Base-by-base conservation (phyloP, 1,284 basidiomycete species). In the Tylopilus sp. region DNA sequence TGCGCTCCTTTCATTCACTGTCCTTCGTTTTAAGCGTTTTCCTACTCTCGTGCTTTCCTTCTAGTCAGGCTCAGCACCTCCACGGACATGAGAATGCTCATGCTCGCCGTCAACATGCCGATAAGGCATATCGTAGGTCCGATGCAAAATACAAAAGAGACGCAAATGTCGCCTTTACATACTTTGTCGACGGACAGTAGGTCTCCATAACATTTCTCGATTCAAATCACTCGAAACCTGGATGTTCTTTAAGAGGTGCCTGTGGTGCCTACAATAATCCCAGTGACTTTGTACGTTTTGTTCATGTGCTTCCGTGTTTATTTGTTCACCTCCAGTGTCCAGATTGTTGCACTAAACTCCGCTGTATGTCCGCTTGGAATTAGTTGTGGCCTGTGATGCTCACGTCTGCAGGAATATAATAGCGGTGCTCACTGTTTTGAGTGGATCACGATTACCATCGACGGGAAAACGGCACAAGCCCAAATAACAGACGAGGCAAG, bases 401-500 rank as follows among this genome's bases (percentile, higher is more conserved):
- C 42, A 58, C 31, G 33, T 25, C 9, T 41, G 26, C 46, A 77
- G 71, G 66, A 77, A 65, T 79, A 65, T 57, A 64, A 62, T 47
- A 62, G 60, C 31, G 78, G 76, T 33, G 61, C 72, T 13, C 69
- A 80, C 57, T 88, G 86, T 64, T 78, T 76, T 60, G 68, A 81
- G 59, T 70, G 61, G 48, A 76, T 88, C 59, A 80, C 80, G 40
- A 82, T 88, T 57, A 72, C 72, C 14, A 74, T 80, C 68, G 66
- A 76, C 47, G 84, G 83, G 40, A 82, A 80, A 70, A 74, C 77
- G 1, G 66, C 75, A 9, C 69, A 71, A 39, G 86, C 85, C 2
- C 74, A 74, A 41, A 77, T 88, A 51, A 72, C 70, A 26, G 86
- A 88, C 66, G 69, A 74, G 67, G 79, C 73, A 60, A 53, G 70